Conservation (phyloP, 768 basidiomycete genomes). For the Phanerochaete carnosa region DNA sequence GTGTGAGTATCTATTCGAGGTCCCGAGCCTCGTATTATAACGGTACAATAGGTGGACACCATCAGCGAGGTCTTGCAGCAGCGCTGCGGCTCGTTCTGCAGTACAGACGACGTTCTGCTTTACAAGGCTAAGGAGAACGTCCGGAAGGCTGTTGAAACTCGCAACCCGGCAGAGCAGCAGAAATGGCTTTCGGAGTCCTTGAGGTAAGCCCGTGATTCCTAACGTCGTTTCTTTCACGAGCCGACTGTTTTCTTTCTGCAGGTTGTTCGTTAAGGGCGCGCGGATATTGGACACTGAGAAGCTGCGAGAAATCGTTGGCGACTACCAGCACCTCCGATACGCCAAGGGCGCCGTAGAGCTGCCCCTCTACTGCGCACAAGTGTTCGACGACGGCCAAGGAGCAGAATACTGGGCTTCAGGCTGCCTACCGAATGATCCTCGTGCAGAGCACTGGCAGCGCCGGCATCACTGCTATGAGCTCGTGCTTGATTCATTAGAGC, state of each 20-base stretch:
- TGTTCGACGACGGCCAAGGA: slow-evolving; percentile 76
- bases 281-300: slow-evolving; percentile 81
- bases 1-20: slow-evolving; percentile 47
- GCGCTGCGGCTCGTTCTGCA: slow-evolving; percentile 96
- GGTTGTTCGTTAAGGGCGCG: slow-evolving; percentile 87
- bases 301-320: slow-evolving; percentile 81
- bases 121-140: slow-evolving; percentile 98
- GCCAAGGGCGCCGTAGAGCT: slow-evolving; percentile 85
- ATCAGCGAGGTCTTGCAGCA: slow-evolving; percentile 94
- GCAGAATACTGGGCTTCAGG: slow-evolving; percentile 76
- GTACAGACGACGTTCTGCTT: slow-evolving; percentile 95
- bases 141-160: slow-evolving; percentile 82
- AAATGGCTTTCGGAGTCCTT: slow-evolving; percentile 85
- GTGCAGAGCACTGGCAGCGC: slow-evolving; percentile 52
- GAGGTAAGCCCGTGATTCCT: slow-evolving; percentile 46
- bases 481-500: slow-evolving; percentile 75
- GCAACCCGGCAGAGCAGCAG: slow-evolving; percentile 68
- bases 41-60: slow-evolving; percentile 76
- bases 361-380: slow-evolving; percentile 77
- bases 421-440: slow-evolving; percentile 45
- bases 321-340: slow-evolving; percentile 83
- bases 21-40: not conserved
- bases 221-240: not conserved
- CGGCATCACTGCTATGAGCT: slow-evolving; percentile 79
- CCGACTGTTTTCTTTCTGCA: slow-evolving; percentile 32